Evolutionary conservation across 305 asterid species (phyloP).

Genomic region (Salvia sclarea): DNA sequence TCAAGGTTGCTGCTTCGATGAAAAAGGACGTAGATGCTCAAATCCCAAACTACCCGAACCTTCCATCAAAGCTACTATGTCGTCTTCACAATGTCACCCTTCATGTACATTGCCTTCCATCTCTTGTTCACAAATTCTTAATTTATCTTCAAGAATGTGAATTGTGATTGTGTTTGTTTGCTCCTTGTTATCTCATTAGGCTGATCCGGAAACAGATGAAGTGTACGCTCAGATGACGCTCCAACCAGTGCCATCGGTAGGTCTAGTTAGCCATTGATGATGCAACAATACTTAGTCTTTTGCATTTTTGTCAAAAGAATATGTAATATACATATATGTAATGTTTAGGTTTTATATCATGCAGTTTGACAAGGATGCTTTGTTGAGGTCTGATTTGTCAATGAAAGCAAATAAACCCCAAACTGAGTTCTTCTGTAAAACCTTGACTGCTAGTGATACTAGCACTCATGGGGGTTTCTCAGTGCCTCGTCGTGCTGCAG

Average conservation of each 20-base stretch:
- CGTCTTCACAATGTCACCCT: conserved; percentile 79
- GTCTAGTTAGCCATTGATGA: conserved; percentile 29
- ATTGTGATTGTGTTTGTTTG: conserved; percentile 4
- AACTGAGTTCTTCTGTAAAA: conserved; percentile 91
- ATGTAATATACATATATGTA: too few species aligned
- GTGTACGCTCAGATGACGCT: conserved; percentile 96
- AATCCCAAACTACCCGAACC: conserved; percentile 86
- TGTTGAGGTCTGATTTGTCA: conserved; percentile 82
- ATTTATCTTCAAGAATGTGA: neutral
- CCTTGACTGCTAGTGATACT: conserved; percentile 96
- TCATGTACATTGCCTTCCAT: conserved; percentile 51
- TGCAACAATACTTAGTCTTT: neutral
- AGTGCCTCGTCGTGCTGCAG: conserved; percentile 97
- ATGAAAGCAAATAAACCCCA: conserved; percentile 77
- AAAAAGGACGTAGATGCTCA: conserved; percentile 88
- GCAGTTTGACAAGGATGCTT: conserved; percentile 95
- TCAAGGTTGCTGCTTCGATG: conserved; percentile 97
- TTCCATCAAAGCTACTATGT: conserved; percentile 83
- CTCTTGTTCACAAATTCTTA: neutral
- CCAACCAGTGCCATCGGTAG: conserved; percentile 89
- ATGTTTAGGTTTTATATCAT: neutral
- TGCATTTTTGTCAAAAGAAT: too few species aligned
- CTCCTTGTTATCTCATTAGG: conserved; percentile 45
- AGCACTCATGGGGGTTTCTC: conserved; percentile 99
- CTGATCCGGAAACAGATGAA: conserved; percentile 96